Conservation (phyloP, 352 stramenopile species). For the Phytophthora pseudosyringae region DNA sequence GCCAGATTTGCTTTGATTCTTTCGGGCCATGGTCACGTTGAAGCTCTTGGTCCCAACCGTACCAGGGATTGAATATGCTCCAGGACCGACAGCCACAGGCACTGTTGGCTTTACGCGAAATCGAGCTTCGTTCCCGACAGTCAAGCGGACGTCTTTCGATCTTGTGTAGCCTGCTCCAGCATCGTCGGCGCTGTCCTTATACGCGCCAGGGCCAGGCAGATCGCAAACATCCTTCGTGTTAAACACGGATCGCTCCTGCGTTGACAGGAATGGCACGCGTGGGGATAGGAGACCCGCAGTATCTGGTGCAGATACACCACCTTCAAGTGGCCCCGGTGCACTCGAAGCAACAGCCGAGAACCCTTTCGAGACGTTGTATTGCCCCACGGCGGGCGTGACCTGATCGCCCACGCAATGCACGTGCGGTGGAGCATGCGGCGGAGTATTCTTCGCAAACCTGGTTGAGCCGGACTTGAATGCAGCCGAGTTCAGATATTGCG, state of each 20-base stretch:
- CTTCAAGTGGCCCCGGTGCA: neutral
- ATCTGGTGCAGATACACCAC: conserved; percentile 13
- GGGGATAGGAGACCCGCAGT: conserved; percentile 14
- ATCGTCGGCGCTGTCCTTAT: conserved; percentile 31
- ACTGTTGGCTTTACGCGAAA: conserved; percentile 64
- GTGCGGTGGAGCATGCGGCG: conserved; percentile 54
- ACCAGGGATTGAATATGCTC: conserved; percentile 57
- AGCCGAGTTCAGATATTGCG: conserved; percentile 47
- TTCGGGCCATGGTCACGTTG: conserved; percentile 63
- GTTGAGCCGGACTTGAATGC: conserved; percentile 67
- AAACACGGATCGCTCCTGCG: conserved; percentile 50
- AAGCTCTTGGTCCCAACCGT: conserved; percentile 74
- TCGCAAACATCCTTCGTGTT: conserved; percentile 47
- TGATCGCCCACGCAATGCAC: conserved; percentile 59
- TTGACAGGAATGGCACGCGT: conserved; percentile 51
- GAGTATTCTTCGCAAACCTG: conserved; percentile 51
- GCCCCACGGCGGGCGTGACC: conserved; percentile 50
- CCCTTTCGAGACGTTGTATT: conserved; percentile 50
- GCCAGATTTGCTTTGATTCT: conserved; percentile 24
- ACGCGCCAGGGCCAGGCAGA: conserved; percentile 58
- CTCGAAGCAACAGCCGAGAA: conserved; percentile 26
- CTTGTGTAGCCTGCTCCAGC: conserved; percentile 33
- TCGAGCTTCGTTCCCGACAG: conserved; percentile 54
- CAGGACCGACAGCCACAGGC: conserved; percentile 51
- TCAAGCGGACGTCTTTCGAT: conserved; percentile 44